Base-by-base conservation (phyloP, 2,329 filamentous ascomycete genomes). In the Colletotrichum aenigma region DNA sequence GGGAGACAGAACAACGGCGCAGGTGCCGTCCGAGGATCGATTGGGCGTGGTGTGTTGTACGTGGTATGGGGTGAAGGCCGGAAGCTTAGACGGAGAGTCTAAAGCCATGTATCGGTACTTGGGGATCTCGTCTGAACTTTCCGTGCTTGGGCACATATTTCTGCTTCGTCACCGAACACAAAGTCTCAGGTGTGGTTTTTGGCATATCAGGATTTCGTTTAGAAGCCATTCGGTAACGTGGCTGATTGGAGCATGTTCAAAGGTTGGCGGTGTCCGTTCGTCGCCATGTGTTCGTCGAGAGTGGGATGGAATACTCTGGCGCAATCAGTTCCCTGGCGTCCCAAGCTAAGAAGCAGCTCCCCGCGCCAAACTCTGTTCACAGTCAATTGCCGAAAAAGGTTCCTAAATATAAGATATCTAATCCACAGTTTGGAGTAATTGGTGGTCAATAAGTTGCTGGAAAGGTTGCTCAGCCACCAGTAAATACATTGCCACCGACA, bases 21-120 rank as follows among this genome's bases (percentile, higher is more conserved):
- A 72, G 68, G 32, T 72, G 72, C 72, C 72, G 72, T 75, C 72
- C 62, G 72, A 75, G 61, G 21, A 75, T 61, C n/a, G 68, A 38
- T 71, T 73, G 43, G 56, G 64, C 34, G 65, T n/a, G 21, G 69
- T 43, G n/a, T 10, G 69, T 43, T 68, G 56, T 60, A 18, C 43
- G 13, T 30, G n/a, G 60, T n/a, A 62, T 56, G 66, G 55, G 72
- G 26, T 43, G 73, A 68, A 72, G 67, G 56, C 16, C 43, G 48
- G 30, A 75, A 58, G 58, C 32, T 34, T 30, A 61, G 52, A 68
- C 38, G 68, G 55, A 26, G 34, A 34, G 67, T 32, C n/a, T 21
- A 21, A 61, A 43, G 38, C n/a, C 38, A 68, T 30, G 73, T 75
- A 73, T 58, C 34, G 28, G 48, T 60, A 73, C 64, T 26, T 65